A percentile compares a stretch with the other conserved stretches of the same genome.
phyloP scores from a whole-genome alignment of 441 rosid genomes.

The Omphalea diandra region DNA sequence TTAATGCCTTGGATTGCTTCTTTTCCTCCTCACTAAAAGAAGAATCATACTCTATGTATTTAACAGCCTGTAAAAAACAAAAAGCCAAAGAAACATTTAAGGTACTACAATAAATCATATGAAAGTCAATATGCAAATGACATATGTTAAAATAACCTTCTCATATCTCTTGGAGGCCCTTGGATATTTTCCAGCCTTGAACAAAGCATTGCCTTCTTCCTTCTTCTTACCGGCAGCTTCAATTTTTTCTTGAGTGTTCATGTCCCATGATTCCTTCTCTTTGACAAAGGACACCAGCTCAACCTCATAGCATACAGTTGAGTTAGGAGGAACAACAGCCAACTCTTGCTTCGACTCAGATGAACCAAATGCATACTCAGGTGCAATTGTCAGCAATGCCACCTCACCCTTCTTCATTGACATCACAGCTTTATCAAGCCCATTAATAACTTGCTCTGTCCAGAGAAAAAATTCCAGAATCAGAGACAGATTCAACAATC shows the following conservation, averaged over 20 bases:
- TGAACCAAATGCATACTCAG: conserved; percentile 78
- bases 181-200: conserved; percentile 64
- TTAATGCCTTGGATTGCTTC: conserved; percentile 59
- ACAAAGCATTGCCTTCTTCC: conserved; percentile 75
- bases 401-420: conserved; percentile 86
- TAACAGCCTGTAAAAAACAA: conserved; percentile 46
- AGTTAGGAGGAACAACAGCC: conserved; percentile 71
- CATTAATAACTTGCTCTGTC: conserved; percentile 77
- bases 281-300: conserved; percentile 19
- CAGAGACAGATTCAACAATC: not conserved
- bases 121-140: not conserved
- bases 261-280: conserved; percentile 89
- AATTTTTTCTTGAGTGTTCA: conserved; percentile 75
- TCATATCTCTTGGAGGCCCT: conserved; percentile 78
- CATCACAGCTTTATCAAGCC: conserved; percentile 72
- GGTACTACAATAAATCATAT: not conserved
- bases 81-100: not conserved
- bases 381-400: conserved; percentile 60
- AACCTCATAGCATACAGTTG: conserved; percentile 55
- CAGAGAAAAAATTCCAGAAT: not conserved
- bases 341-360: conserved; percentile 59
- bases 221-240: conserved; percentile 82
- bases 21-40: conserved; percentile 76
- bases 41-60: conserved; percentile 66
- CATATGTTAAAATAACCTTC: conserved; percentile 35